A percentile compares a stretch with the other conserved stretches of the same genome.
phyloP scores from a whole-genome alignment of 2,329 filamentous ascomycete genomes.

The Microsporum ferrugineum region DNA sequence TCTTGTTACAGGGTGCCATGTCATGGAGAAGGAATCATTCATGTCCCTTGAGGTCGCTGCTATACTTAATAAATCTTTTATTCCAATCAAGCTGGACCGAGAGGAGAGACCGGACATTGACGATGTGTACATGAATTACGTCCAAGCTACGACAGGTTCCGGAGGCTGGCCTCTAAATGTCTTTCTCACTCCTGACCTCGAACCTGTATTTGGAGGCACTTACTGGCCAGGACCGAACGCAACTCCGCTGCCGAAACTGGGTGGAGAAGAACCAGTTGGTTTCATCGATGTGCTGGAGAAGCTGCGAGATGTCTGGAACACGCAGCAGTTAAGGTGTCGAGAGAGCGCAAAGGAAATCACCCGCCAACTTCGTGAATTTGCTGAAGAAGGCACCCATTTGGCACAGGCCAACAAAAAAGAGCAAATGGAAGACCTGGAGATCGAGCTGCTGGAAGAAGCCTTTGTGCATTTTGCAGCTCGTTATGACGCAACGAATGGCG shows the following conservation, averaged over 20 bases:
- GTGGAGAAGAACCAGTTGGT: conserved; percentile 50
- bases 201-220: conserved; percentile 90
- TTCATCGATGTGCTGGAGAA: conserved; percentile 77
- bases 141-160: conserved; percentile 78
- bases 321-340: conserved; percentile 71
- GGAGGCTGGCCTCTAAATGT: conserved; percentile 94
- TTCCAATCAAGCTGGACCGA: conserved; percentile 84
- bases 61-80: conserved; percentile 74
- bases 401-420: conserved; percentile 32
- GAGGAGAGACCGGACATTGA: conserved; percentile 92
- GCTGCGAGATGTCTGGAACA: conserved; percentile 62
- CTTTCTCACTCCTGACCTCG: conserved; percentile 86
- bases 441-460: conserved; percentile 86
- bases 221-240: conserved; percentile 82
- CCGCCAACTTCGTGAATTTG: conserved; percentile 70
- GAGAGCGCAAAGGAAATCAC: conserved; percentile 76
- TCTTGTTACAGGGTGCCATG: conserved; percentile 55
- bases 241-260: conserved; percentile 30
- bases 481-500: conserved; percentile 68
- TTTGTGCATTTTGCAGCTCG: conserved; percentile 66
- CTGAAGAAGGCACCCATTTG: conserved; percentile 64
- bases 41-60: conserved; percentile 67
- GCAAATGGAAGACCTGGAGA: conserved; percentile 60
- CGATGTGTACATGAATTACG: conserved; percentile 95
- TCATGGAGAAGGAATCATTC: conserved; percentile 90